Evolutionary conservation across 1,284 basidiomycete genomes (phyloP), one percentile per base, ranked within the genome.

Genomic region (Ustilago esculenta): DNA sequence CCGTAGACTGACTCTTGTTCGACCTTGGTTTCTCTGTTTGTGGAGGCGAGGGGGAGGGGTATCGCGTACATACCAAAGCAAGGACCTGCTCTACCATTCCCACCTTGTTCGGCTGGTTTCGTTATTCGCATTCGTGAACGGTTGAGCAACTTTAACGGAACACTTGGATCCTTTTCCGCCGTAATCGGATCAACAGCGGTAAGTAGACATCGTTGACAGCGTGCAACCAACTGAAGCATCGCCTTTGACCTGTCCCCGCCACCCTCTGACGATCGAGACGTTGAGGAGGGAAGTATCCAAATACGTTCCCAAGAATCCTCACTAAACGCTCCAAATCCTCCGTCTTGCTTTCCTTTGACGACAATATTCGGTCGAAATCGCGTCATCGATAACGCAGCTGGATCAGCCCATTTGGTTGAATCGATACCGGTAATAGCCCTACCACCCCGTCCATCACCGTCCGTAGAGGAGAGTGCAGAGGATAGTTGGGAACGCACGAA

Each of bases 21-120:
- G 12, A n/a, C n/a, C n/a, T n/a, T 43, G 17, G 5, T 40, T 42
- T n/a, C 20, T 14, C 18, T 32, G 20, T 24, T 17, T n/a, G 1
- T 7, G 5, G n/a, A n/a, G 14, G 8, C 15, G 32, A 63, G 23
- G 2, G 63, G 63, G 0, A 71, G 41, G 4, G 75, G 73, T 4
- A 75, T 55, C 7, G 67, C 73, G 42, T 77, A 77, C 57, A 77
- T 72, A 7, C 75, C 75, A 30, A 77, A 77, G 35, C 72, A 76
- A 2, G 75, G 75, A 0, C 66, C 64, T 2, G 44, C n/a, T 49
- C 56, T 47, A 1, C 59, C 65, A 18, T 68, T 52, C 1, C 61
- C 66, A 1, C 66, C 60, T 17, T 49, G 7, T 0, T 37, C 50
- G 7, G 32, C 34, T 1, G 33, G 15, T 34, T 75, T 67, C 35